Percentiles rank a stretch among this genome's conserved stretches.
phyloP scores from a whole-genome alignment of 1,139 yeast species.

The Casaregolazyma lundiana region DNA sequence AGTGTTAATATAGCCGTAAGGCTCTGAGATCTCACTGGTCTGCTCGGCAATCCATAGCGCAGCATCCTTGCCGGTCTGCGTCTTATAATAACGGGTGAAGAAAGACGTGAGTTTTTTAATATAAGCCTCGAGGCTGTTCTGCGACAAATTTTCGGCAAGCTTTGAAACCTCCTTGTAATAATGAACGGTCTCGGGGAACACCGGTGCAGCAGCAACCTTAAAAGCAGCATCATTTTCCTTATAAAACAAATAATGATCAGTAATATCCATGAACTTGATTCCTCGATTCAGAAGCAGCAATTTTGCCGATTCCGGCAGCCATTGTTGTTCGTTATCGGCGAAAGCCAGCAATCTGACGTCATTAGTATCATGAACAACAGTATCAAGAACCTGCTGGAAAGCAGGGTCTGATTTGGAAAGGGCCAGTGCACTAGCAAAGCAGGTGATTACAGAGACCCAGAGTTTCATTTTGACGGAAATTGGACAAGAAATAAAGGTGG shows the following conservation, averaged over 20 bases:
- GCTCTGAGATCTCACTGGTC: conserved; percentile 40
- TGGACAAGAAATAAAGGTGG: too few species aligned
- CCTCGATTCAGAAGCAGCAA: conserved; percentile 49
- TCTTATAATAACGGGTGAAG: conserved; percentile 73
- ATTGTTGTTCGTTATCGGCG: conserved; percentile 34
- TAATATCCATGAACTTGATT: conserved; percentile 64
- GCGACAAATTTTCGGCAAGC: conserved; percentile 42
- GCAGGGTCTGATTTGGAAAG: not conserved
- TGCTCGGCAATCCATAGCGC: conserved; percentile 64
- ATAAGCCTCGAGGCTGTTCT: conserved; percentile 46
- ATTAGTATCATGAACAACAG: not conserved
- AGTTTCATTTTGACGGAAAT: conserved; percentile 1
- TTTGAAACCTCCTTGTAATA: conserved; percentile 40
- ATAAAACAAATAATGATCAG: conserved; percentile 38
- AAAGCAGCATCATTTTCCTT: conserved; percentile 13
- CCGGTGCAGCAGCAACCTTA: not conserved
- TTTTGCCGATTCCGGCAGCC: conserved; percentile 57
- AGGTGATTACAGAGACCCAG: not conserved
- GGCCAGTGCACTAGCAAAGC: not conserved
- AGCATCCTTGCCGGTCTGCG: conserved; percentile 63
- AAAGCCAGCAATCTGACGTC: conserved; percentile 31
- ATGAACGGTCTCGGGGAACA: conserved; percentile 50
- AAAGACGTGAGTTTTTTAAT: conserved; percentile 65
- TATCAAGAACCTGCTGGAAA: conserved; percentile 3
- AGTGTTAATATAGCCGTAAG: conserved; percentile 32